Evolutionary conservation across 2,329 filamentous ascomycete genomes (phyloP).

Genomic region (Hypoxylon sp.): DNA sequence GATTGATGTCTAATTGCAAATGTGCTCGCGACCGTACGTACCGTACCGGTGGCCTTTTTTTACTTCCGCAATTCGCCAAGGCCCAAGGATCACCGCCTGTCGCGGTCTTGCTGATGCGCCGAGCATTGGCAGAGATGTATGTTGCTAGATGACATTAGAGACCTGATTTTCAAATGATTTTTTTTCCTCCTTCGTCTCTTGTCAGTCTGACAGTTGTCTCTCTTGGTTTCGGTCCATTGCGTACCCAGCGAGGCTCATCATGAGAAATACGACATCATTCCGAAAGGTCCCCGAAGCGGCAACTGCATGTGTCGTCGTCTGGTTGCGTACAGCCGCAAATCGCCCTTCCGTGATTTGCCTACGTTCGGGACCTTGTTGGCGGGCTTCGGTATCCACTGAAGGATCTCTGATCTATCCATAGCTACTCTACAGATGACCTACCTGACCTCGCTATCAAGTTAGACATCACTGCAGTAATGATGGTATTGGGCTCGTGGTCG

Average conservation of each 20-base stretch:
- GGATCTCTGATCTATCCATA: slow-evolving; percentile 32
- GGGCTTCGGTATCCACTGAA: slow-evolving; percentile 21
- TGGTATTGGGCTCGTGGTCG: slow-evolving; percentile 17
- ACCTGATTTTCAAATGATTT: slow-evolving; percentile 8
- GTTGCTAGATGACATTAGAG: slow-evolving; percentile 26
- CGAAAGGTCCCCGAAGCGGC: slow-evolving; percentile 27
- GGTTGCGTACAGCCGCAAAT: slow-evolving; percentile 30
- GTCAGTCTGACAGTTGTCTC: slow-evolving; percentile 29
- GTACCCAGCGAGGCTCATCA: slow-evolving; percentile 24
- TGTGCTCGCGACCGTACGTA: slow-evolving; percentile 1
- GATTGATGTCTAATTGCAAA: slow-evolving; percentile 13
- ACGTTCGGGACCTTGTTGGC: slow-evolving; percentile 10
- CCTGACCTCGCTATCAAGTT: slow-evolving; percentile 22
- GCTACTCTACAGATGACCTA: slow-evolving; percentile 14
- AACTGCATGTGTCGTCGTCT: slow-evolving; percentile 29
- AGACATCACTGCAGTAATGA: slow-evolving; percentile 30
- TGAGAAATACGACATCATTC: slow-evolving; percentile 20
- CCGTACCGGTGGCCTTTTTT: slow-evolving; percentile 22
- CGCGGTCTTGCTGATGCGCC: slow-evolving; percentile 27
- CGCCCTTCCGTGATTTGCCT: slow-evolving; percentile 21
- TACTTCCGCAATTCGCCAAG: slow-evolving; percentile 29
- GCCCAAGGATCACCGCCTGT: slow-evolving; percentile 25
- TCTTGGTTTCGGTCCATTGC: slow-evolving; percentile 17
- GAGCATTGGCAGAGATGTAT: slow-evolving; percentile 30
- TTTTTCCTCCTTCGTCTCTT: no score